phyloP scores from a whole-genome alignment of 2,329 filamentous ascomycete species.

The Aspergillus sp. region DNA sequence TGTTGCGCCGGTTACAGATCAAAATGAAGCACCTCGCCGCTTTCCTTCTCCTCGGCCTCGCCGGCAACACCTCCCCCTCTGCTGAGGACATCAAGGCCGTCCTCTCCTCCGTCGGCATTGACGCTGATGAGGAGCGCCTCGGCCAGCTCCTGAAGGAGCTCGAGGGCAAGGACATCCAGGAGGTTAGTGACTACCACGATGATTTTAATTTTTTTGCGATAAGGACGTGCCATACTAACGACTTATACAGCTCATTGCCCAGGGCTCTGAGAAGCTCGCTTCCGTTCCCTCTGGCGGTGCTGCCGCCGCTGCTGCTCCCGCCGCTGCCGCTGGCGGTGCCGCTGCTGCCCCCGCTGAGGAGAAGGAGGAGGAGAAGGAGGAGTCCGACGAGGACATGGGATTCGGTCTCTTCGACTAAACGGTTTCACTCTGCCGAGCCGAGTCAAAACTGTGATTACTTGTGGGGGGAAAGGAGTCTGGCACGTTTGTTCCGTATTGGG shows the following conservation, averaged over 20 bases:
- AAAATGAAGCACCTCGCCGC: constrained; percentile 99
- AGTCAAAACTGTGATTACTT: constrained; percentile 54
- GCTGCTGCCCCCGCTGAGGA: constrained; percentile 65
- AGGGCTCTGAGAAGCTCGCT: constrained; percentile 90
- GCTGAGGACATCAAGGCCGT: constrained; percentile 83
- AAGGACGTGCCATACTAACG: constrained; percentile 12
- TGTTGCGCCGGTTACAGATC: constrained; percentile 22
- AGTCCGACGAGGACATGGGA: constrained; percentile 72
- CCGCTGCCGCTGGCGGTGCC: constrained; percentile 61
- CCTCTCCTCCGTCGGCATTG: constrained; percentile 90
- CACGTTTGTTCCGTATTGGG: constrained; percentile 29
- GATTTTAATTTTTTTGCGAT: background rate
- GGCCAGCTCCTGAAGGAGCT: constrained; percentile 80
- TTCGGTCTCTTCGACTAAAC: constrained; percentile 66
- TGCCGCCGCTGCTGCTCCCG: constrained; percentile 46
- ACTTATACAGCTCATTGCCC: constrained; percentile 71
- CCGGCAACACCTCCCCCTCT: constrained; percentile 84
- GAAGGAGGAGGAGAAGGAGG: constrained; percentile 72
- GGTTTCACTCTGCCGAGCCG: constrained; percentile 23
- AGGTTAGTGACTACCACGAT: constrained; percentile 58
- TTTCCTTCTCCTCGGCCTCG: constrained; percentile 94
- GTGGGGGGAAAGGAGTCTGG: constrained; percentile 58
- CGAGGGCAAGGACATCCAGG: constrained; percentile 69
- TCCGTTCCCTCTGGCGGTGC: constrained; percentile 92
- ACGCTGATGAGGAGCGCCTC: constrained; percentile 86